These are phyloP conservation scores for Fusarium sp. DNA, from an alignment of 2,329 filamentous ascomycete species.

Conservation along the genomic window DNA sequence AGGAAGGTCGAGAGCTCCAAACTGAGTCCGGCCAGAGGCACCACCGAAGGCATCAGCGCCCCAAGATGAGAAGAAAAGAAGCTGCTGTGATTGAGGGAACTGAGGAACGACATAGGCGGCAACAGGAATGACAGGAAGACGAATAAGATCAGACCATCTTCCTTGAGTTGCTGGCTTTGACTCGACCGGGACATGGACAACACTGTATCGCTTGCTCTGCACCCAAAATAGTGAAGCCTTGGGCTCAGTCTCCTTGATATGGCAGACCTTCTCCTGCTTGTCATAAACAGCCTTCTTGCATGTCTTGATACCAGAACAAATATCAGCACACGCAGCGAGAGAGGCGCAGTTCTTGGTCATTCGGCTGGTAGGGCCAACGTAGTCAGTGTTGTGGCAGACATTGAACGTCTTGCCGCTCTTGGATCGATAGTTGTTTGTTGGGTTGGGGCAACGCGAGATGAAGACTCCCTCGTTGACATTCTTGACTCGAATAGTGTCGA, in stretches of 20 bases:
- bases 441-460: slow-evolving; percentile 23
- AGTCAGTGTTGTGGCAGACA: slow-evolving; percentile 29
- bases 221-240: slow-evolving; percentile 33
- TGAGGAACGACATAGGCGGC: slow-evolving; percentile 36
- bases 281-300: slow-evolving; percentile 41
- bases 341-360: slow-evolving; percentile 21
- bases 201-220: slow-evolving; percentile 28
- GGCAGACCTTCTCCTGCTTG: slow-evolving; percentile 36
- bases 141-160: slow-evolving; percentile 34
- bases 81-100: slow-evolving; percentile 25
- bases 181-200: slow-evolving; percentile 12
- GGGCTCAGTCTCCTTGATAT: slow-evolving; percentile 33
- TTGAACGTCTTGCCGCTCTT: slow-evolving; percentile 14
- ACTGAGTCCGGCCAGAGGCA: slow-evolving; percentile 33
- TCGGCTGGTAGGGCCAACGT: slow-evolving; percentile 4
- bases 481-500: slow-evolving; percentile 24
- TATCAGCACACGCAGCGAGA: slow-evolving; percentile 32
- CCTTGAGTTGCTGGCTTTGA: slow-evolving; percentile 8
- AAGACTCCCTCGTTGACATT: slow-evolving; percentile 27
- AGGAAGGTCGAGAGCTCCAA: slow-evolving; percentile 17
- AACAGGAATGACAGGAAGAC: slow-evolving; percentile 32
- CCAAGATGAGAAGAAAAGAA: slow-evolving; percentile 39
- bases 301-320: slow-evolving; percentile 21
- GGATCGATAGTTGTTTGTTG: slow-evolving; percentile 20
- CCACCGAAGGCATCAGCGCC: slow-evolving; percentile 33